Conservation (phyloP, 2,329 filamentous ascomycete genomes). For the Fusarium hostae region DNA sequence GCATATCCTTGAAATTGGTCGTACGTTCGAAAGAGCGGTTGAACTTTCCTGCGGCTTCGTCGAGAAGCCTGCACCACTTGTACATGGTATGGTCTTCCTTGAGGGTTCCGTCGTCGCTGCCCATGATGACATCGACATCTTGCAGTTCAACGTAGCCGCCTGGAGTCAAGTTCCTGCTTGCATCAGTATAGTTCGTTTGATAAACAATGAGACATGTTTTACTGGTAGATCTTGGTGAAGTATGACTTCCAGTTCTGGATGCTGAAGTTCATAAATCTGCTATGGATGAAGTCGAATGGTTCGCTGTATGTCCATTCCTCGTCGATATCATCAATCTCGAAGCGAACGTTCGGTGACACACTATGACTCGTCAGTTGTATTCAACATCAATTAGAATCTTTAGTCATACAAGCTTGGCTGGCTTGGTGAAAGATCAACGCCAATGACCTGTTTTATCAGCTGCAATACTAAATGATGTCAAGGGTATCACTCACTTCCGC, state of each 20-base stretch:
- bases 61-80: slow-evolving; percentile 44
- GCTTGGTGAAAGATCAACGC: slow-evolving; percentile 16
- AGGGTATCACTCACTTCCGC: background rate
- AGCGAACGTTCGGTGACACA: slow-evolving; percentile 14
- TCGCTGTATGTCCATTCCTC: slow-evolving; percentile 15
- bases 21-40: slow-evolving; percentile 44
- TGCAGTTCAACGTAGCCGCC: slow-evolving; percentile 38
- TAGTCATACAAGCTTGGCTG: slow-evolving; percentile 14
- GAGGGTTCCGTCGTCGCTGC: slow-evolving; percentile 28
- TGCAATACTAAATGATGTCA: rapidly evolving
- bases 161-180: slow-evolving; percentile 13
- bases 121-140: slow-evolving; percentile 31
- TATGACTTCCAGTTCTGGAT: slow-evolving; percentile 15
- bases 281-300: slow-evolving; percentile 22
- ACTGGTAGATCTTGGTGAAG: slow-evolving; percentile 18
- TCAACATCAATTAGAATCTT: rapidly evolving
- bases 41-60: slow-evolving; percentile 44
- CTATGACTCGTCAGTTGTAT: background rate
- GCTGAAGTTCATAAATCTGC: slow-evolving; percentile 32
- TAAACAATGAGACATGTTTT: rapidly evolving
- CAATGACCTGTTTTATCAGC: slow-evolving; percentile 1
- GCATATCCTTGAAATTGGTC: slow-evolving; percentile 41
- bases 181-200: background rate
- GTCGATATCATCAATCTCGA: slow-evolving; percentile 21
- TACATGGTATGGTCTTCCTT: slow-evolving; percentile 33